Conservation (phyloP, 1,284 basidiomycete species). For the Tausonia pullulans region DNA sequence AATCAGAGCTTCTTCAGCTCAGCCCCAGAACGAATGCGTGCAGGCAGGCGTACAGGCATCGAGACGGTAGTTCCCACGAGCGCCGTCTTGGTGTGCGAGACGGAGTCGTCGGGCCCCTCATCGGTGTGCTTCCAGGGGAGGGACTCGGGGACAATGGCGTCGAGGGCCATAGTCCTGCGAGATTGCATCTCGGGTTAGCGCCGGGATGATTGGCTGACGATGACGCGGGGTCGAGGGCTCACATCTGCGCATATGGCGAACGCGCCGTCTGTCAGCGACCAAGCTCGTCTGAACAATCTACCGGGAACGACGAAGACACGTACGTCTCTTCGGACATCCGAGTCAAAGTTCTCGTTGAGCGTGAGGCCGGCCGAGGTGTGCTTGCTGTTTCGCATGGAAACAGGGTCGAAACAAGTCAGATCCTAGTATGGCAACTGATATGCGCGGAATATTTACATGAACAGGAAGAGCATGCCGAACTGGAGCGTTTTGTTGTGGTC, state of each 20-base stretch:
- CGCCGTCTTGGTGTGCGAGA: conserved; percentile 81
- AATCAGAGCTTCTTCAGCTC: neutral
- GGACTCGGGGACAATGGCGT: conserved; percentile 73
- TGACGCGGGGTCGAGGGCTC: neutral
- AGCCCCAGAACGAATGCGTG: neutral
- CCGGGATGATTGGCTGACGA: neutral
- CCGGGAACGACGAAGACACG: neutral
- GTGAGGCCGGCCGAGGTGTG: conserved; percentile 13
- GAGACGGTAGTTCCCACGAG: conserved; percentile 32
- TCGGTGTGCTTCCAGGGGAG: conserved; percentile 57
- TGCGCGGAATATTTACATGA: conserved; percentile 39
- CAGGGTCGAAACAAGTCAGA: neutral
- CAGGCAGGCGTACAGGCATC: neutral
- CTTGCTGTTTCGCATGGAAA: neutral
- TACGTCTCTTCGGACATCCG: conserved; percentile 36
- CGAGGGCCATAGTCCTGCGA: conserved; percentile 38
- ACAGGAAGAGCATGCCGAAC: conserved; percentile 14
- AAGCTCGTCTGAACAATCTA: neutral
- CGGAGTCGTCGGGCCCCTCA: conserved; percentile 34
- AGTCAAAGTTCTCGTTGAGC: conserved; percentile 57
- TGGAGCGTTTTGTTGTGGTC: neutral
- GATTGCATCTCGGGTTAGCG: conserved; percentile 9
- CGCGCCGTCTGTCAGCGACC: no score
- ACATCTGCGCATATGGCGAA: no score
- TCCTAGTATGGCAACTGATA: neutral